These are phyloP conservation scores for Boletus austroedulis DNA, from an alignment of 1,284 basidiomycete genomes.

Conservation along the genomic window DNA sequence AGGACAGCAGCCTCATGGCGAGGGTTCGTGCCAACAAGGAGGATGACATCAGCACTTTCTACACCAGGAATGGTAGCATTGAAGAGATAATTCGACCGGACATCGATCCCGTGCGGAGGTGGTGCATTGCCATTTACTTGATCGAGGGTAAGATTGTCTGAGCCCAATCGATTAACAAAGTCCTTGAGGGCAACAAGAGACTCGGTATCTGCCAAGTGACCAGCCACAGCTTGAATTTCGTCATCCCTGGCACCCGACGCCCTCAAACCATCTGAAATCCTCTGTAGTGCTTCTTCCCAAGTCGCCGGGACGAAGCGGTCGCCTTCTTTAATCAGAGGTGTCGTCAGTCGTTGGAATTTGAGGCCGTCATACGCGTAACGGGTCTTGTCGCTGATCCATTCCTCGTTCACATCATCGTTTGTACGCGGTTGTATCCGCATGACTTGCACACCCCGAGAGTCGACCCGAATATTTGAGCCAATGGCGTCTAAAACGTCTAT, in stretches of 20 bases:
- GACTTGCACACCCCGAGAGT: constrained; percentile 93
- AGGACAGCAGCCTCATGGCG: constrained; percentile 97
- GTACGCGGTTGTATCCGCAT: constrained; percentile 97
- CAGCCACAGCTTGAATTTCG: constrained; percentile 95
- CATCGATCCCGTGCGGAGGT: constrained; percentile 82
- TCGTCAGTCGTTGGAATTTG: constrained; percentile 92
- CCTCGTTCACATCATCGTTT: constrained; percentile 99
- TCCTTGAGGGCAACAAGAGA: constrained; percentile 94
- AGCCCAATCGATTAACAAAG: constrained; percentile 89
- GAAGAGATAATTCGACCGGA: constrained; percentile 97
- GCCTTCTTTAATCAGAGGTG: constrained; percentile 87
- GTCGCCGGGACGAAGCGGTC: constrained; percentile 89
- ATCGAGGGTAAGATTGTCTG: constrained; percentile 91
- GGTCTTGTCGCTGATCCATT: constrained; percentile 99
- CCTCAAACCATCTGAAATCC: constrained; percentile 77
- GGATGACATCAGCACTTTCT: constrained; percentile 89
- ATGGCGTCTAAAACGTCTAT: constrained; percentile 98
- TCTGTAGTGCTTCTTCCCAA: constrained; percentile 89
- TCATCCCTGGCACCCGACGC: constrained; percentile 85
- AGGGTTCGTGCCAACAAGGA: constrained; percentile 96
- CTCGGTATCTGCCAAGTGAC: constrained; percentile 92
- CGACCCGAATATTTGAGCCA: constrained; percentile 95
- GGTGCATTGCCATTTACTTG: constrained; percentile 62
- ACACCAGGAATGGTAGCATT: constrained; percentile 92
- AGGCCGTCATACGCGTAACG: constrained; percentile 96